Percentiles rank a stretch among this genome's conserved stretches.
Evolutionary conservation across 257 asterid species (phyloP).

Genomic region (Agastache rugosa): DNA sequence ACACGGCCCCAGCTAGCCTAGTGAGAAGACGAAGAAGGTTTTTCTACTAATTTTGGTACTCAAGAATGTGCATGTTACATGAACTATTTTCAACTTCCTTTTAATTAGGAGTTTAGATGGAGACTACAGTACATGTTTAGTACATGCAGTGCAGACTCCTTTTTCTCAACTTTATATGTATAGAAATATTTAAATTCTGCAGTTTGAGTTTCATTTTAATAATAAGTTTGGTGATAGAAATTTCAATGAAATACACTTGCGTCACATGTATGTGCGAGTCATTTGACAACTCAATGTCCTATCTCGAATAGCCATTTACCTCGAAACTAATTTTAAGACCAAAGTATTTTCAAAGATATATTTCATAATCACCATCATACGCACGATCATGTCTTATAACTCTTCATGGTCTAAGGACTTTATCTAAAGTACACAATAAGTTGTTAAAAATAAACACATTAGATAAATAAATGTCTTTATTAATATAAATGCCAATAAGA

Average conservation of each 20-base stretch:
- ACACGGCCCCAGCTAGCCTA: constrained; percentile 31
- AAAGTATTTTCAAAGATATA: too few relatives aligned
- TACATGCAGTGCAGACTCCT: not conserved
- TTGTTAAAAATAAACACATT: too few relatives aligned
- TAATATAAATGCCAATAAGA: too few relatives aligned
- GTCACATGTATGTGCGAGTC: too few relatives aligned
- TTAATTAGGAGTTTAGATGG: constrained; percentile 18
- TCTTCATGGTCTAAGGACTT: too few relatives aligned
- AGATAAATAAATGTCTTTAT: too few relatives aligned
- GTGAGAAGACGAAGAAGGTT: constrained; percentile 49
- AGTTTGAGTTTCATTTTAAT: not conserved
- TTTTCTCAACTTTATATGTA: not conserved
- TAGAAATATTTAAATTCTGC: constrained; percentile 8
- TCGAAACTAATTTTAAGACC: too few relatives aligned
- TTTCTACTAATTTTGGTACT: constrained; percentile 34
- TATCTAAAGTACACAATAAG: too few relatives aligned
- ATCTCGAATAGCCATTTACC: too few relatives aligned
- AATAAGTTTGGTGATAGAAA: not conserved
- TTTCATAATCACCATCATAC: too few relatives aligned
- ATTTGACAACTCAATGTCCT: too few relatives aligned
- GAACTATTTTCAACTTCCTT: not conserved
- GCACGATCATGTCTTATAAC: too few relatives aligned
- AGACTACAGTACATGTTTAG: not conserved
- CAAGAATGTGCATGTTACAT: not conserved
- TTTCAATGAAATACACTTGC: not conserved